Evolutionary conservation across 129 eudicot species (phyloP).

Genomic region (Arctium minus): DNA sequence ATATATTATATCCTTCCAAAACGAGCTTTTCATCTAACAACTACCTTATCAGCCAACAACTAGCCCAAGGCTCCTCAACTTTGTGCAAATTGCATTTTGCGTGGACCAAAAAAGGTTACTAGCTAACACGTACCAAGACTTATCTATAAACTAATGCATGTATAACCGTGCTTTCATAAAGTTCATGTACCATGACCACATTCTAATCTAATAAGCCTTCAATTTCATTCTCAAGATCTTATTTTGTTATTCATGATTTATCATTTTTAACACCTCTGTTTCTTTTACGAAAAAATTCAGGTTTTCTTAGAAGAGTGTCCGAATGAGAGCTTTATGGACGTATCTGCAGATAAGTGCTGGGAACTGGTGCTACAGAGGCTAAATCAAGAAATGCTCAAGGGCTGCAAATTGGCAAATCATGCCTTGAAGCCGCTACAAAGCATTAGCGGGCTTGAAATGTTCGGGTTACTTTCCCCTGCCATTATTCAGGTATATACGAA

Average conservation of each 20-base stretch:
- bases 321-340: slow-evolving; percentile 37
- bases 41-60: too few relatives aligned
- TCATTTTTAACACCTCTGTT: background rate
- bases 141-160: too few relatives aligned
- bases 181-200: background rate
- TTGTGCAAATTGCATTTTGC: too few relatives aligned
- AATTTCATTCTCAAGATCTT: background rate
- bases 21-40: background rate
- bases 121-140: too few relatives aligned
- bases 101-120: too few relatives aligned
- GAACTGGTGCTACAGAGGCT: slow-evolving; percentile 43
- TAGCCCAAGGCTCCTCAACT: too few relatives aligned
- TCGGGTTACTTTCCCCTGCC: slow-evolving; percentile 53
- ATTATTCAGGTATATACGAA: slow-evolving; percentile 39
- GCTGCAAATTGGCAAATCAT: slow-evolving; percentile 9
- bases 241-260: background rate
- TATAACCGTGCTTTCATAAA: too few relatives aligned
- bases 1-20: too few relatives aligned
- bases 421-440: slow-evolving; percentile 28
- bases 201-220: background rate
- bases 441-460: slow-evolving; percentile 64
- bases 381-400: slow-evolving; percentile 39
- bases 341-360: slow-evolving; percentile 67
- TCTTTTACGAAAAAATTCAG: slow-evolving; percentile 28
- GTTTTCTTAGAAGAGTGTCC: slow-evolving; percentile 64